phyloP scores from a whole-genome alignment of 2,329 filamentous ascomycete species.

The Aspergillus quadrilineatus region DNA sequence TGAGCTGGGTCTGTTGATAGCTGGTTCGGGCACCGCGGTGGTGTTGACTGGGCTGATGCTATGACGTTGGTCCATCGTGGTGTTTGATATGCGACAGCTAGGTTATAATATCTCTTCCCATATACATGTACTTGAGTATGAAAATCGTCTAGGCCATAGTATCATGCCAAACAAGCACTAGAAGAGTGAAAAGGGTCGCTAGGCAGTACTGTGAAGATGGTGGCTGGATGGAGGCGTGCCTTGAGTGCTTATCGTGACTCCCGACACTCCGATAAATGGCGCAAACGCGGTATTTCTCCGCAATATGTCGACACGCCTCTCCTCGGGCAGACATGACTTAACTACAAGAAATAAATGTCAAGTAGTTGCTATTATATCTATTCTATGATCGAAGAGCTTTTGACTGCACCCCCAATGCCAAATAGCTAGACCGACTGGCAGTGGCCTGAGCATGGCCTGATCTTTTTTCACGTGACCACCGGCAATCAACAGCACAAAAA shows the following conservation, averaged over 20 bases:
- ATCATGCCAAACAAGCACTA: neutral
- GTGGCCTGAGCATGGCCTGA: conserved; percentile 20
- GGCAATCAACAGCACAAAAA: conserved; percentile 2
- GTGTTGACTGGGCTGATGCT: conserved; percentile 1
- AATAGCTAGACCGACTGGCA: too few species aligned
- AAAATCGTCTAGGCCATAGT: neutral
- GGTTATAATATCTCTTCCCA: neutral
- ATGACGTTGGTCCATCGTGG: conserved; percentile 1
- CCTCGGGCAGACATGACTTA: neutral
- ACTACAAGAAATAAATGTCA: neutral
- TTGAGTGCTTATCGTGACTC: neutral
- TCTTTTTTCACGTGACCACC: conserved; percentile 21
- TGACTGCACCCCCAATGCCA: too few species aligned
- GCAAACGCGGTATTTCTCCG: neutral
- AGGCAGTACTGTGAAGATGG: neutral
- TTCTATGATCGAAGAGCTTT: neutral
- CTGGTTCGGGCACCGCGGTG: too few species aligned
- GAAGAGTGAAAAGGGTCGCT: neutral
- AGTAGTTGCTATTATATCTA: neutral
- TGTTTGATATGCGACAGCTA: neutral
- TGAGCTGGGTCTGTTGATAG: neutral
- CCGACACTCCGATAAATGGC: neutral
- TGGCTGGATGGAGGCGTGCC: neutral
- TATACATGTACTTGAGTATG: neutral
- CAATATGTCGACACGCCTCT: neutral